Evolutionary conservation across 2,329 filamentous ascomycete species (phyloP), one percentile per base, ranked within the genome.

Genomic region (Remersonia thermophila): DNA sequence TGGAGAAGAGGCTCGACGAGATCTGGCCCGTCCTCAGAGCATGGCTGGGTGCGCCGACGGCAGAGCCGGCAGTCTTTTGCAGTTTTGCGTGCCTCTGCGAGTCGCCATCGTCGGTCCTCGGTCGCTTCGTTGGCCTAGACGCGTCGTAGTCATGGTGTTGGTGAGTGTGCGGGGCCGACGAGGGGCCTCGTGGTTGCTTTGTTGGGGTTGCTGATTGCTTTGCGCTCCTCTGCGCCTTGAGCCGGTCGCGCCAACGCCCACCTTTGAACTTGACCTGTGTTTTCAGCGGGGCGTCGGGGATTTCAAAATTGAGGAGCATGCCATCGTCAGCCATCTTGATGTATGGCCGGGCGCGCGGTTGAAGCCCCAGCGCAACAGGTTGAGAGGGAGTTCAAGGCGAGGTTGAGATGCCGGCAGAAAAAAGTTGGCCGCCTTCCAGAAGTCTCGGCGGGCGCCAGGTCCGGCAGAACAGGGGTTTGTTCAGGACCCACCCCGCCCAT

Each of bases 1-100:
- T 89, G 1, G 85, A 83, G 62, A 96, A 98, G 2, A 98, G 69
- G 10, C 86, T 87, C 5, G 91, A 96, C 16, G 94, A 80, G 40
- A 96, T 71, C 48, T 47, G 42, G 16, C 46, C 47, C 20, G 43
- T 47, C 42, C 43, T 50, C 39, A 50, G 49, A 49, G 39, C 51
- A 54, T 47, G 46, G 42, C 35, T 49, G 45, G 45, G 49, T 16
- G 35, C 41, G 41, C 38, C 47, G 42, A 50, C 53, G 32, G 45
- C 50, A 26, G 47, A 42, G 20, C 51, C 55, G 31, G 37, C 35
- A n/a, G 38, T 41, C 27, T 46, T 54, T 46, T 28, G 49, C 41
- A 36, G 49, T 52, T 40, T 53, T 48, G 38, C 44, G 47, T 37
- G 48, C 42, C 31, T 54, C 42, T 32, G 47, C 29, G 16, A 28